phyloP scores from a whole-genome alignment of 2,329 filamentous ascomycete species.

The Neonectria punicea region DNA sequence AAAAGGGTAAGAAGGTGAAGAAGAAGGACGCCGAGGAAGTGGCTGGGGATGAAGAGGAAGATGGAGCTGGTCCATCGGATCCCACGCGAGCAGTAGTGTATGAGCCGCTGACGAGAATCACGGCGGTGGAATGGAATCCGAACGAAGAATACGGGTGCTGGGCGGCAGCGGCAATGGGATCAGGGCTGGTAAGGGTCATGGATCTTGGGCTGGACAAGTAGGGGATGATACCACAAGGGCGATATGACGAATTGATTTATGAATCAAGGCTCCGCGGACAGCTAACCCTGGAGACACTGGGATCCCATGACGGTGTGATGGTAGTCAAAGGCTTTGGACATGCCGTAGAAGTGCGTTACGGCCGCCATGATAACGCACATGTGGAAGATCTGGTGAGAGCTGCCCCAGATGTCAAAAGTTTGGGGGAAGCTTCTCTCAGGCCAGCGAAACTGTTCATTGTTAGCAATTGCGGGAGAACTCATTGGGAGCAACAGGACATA shows the following conservation, averaged over 20 bases:
- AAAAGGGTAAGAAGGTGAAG: conserved; percentile 50
- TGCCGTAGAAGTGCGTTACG: conserved; percentile 80
- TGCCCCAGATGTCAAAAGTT: conserved; percentile 88
- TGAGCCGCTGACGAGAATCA: conserved; percentile 71
- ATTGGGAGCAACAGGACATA: conserved; percentile 53
- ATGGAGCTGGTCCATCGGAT: conserved; percentile 46
- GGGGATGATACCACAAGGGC: conserved; percentile 28
- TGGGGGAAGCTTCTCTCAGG: conserved; percentile 85
- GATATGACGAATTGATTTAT: conserved; percentile 6
- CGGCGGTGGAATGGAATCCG: conserved; percentile 74
- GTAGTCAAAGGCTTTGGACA: conserved; percentile 87
- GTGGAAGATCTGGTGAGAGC: conserved; percentile 97
- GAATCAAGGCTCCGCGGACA: background rate
- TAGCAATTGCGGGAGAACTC: background rate
- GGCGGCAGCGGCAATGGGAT: conserved; percentile 74
- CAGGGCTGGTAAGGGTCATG: conserved; percentile 73
- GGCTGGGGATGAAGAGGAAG: conserved; percentile 48
- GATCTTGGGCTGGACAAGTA: conserved; percentile 66
- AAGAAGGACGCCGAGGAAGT: conserved; percentile 49
- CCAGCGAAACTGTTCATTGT: conserved; percentile 70
- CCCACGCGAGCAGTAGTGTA: conserved; percentile 62
- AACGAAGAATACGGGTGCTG: conserved; percentile 73
- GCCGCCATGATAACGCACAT: conserved; percentile 87
- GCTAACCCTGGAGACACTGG: conserved; percentile 53
- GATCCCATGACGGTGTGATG: conserved; percentile 73